phyloP scores from a whole-genome alignment of 169 alveolate genomes.

The Plasmodium fragile region DNA sequence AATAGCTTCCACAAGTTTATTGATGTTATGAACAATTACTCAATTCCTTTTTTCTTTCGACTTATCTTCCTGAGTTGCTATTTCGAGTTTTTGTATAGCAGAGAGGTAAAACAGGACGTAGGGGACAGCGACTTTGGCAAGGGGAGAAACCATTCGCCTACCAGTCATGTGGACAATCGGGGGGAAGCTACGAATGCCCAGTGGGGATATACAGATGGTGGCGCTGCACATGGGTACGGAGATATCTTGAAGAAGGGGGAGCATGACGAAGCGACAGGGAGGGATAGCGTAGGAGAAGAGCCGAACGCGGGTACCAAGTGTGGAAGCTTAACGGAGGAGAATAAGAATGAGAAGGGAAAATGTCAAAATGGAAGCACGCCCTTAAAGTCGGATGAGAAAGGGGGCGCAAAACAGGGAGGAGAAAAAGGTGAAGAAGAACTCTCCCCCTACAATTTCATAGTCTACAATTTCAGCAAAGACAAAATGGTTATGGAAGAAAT shows the following conservation, averaged over 20 bases:
- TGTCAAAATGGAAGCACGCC: neutral
- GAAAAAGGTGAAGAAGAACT: too few relatives aligned
- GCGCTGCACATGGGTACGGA: neutral
- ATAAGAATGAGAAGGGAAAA: neutral
- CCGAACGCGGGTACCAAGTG: neutral
- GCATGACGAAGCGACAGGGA: neutral
- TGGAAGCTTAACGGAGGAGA: neutral
- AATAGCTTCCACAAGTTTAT: slow-evolving; percentile 65
- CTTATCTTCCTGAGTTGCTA: slow-evolving; percentile 64
- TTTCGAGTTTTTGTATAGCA: slow-evolving; percentile 33
- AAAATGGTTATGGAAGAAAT: slow-evolving; percentile 40
- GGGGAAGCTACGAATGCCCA: neutral
- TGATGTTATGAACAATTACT: slow-evolving; percentile 56
- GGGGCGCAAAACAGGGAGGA: too few relatives aligned
- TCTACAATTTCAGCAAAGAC: slow-evolving; percentile 40
- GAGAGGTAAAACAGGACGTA: neutral
- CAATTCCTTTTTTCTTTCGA: slow-evolving; percentile 64
- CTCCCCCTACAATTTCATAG: slow-evolving; percentile 31
- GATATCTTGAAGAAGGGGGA: neutral
- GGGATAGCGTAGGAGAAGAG: neutral
- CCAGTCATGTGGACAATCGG: neutral
- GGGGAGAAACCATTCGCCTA: neutral
- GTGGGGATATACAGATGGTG: neutral
- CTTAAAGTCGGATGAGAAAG: neutral
- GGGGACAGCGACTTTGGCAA: neutral